These are phyloP conservation scores for Betula pendula DNA, from an alignment of 306 rosid genomes.

Conservation along the genomic window DNA sequence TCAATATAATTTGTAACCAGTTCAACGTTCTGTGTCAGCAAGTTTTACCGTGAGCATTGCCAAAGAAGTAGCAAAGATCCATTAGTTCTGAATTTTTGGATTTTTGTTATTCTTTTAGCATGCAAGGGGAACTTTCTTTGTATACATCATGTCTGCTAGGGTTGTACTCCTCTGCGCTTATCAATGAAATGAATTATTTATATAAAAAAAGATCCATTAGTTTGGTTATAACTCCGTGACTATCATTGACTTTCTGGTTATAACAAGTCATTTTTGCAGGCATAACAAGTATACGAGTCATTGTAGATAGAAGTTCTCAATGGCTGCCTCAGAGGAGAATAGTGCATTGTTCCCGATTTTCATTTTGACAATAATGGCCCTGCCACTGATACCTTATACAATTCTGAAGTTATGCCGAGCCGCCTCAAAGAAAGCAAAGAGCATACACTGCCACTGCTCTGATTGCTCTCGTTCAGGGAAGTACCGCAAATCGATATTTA, in stretches of 20 bases:
- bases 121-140: no score
- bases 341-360: conserved; percentile 91
- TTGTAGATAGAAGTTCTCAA: conserved; percentile 37
- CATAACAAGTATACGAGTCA: conserved; percentile 23
- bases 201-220: not conserved
- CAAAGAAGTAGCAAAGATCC: not conserved
- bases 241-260: not conserved
- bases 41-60: not conserved
- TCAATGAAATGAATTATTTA: no score
- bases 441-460: conserved; percentile 85
- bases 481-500: conserved; percentile 81
- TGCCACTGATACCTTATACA: conserved; percentile 90
- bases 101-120: no score
- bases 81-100: no score
- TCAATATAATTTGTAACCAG: not conserved
- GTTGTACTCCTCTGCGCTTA: no score
- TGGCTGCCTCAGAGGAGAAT: conserved; percentile 92
- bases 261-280: conserved; percentile 31
- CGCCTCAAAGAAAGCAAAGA: conserved; percentile 80
- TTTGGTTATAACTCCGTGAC: not conserved
- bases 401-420: conserved; percentile 72
- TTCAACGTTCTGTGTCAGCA: not conserved
- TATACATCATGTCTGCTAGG: no score
- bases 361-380: conserved; percentile 93
- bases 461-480: conserved; percentile 86